These are phyloP conservation scores for Backusella mclennaniae DNA, from an alignment of 192 early-diverging fungal genomes.

Conservation along the genomic window DNA sequence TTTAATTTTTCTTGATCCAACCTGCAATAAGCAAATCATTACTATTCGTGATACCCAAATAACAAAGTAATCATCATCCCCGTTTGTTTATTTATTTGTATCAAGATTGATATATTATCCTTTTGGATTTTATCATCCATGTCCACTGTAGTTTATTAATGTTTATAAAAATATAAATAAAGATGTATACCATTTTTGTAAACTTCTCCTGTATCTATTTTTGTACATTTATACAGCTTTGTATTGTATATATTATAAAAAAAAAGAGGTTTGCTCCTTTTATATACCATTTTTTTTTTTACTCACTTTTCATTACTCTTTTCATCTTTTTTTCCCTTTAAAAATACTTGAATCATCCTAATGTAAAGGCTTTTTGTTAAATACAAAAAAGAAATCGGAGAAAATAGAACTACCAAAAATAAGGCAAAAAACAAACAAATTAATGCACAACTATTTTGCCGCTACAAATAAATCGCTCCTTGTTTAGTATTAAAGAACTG, in stretches of 20 bases:
- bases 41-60: neutral
- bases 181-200: neutral
- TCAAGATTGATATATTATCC: neutral
- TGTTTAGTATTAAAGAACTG: neutral
- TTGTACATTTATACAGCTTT: neutral
- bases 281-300: constrained; percentile 10
- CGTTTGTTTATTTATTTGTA: neutral
- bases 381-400: neutral
- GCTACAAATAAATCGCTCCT: neutral
- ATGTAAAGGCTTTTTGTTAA: neutral
- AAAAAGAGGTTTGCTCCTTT: neutral
- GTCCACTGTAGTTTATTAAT: neutral
- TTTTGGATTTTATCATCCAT: no score
- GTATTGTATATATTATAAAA: neutral
- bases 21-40: neutral
- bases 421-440: neutral
- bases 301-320: neutral
- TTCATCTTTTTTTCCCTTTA: neutral
- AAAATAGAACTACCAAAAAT: neutral
- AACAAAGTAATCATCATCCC: neutral
- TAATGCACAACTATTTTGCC: neutral
- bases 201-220: constrained; percentile 2
- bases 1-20: neutral
- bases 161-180: neutral
- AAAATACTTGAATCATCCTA: neutral